Evolutionary conservation across 179 eudicot species (phyloP).

Genomic region (Beta lomatogona): DNA sequence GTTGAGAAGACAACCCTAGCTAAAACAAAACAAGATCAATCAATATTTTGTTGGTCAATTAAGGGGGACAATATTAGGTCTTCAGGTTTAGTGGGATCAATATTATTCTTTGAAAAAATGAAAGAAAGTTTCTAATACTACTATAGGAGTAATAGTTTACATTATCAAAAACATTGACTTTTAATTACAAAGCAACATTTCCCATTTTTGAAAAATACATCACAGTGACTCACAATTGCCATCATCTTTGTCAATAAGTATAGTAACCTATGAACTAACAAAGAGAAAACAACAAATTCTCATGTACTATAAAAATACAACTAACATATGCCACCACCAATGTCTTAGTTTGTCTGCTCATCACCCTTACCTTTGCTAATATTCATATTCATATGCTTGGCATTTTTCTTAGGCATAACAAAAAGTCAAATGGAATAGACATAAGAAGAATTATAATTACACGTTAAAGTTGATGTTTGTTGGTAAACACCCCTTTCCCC

Average conservation of each 20-base stretch:
- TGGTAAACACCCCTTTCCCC: constrained; percentile 6
- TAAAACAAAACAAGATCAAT: too few species aligned
- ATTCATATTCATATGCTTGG: constrained; percentile 4
- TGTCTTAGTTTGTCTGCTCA: constrained; percentile 1
- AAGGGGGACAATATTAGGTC: too few species aligned
- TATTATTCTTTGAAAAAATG: neutral
- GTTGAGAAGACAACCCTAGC: too few species aligned
- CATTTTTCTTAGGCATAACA: neutral
- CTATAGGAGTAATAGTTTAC: neutral
- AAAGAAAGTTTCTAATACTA: neutral
- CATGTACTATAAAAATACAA: neutral
- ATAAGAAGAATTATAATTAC: constrained; percentile 15
- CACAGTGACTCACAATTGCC: neutral
- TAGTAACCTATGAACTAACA: constrained; percentile 3
- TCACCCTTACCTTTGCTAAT: neutral
- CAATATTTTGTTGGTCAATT: too few species aligned
- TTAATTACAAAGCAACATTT: neutral
- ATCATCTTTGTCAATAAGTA: constrained; percentile 11
- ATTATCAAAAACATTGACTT: constrained; percentile 1
- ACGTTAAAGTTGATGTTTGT: constrained; percentile 24
- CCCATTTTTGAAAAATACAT: neutral
- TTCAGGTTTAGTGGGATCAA: neutral
- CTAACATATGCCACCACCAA: neutral
- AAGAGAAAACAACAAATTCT: constrained; percentile 6
- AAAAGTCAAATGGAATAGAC: constrained; percentile 26